Base-by-base conservation (phyloP, 306 rosid genomes). In the Parietaria judaica region DNA sequence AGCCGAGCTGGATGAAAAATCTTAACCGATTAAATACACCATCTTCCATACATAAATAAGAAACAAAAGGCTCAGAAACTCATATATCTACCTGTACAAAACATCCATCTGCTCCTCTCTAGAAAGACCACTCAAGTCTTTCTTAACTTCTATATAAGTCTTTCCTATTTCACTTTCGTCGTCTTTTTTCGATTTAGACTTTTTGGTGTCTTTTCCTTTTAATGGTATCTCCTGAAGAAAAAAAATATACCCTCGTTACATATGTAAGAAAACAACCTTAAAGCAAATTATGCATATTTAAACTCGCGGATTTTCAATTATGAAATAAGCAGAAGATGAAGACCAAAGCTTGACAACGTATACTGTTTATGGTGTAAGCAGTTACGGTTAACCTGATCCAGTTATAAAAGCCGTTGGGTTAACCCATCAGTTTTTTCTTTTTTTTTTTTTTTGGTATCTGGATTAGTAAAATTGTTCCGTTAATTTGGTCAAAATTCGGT, bases 101-200 rank as follows among this genome's bases (percentile, higher is more conserved):
- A 79, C 58, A 63, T 82, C 77, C 86, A 85, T 72, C 71, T 82
- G 80, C 75, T 91, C 87, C 80, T 91, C 92, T 76, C 76, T 85
- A 61, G 96, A 81, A 38, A 87, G 38, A 58, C 91, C 77, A 80
- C 70, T 80, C 73, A 91, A 76, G 65, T 91, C 91, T 76, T 80
- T 80, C 72, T 86, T 81, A 57, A 73, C 79, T 68, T 72, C 79
- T 48, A 68, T 76, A 70, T 68, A 69, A 60, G 67, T 50, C 54
- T 66, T 56, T 68, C 67, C 74, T 65, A 49, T 63, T 51, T 81
- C 83, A 60, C 75, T 78, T 11, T 58, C 10, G 17, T 51, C 51
- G 46, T 71, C 77, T 34, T 70, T 54, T 71, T 55, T 48, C 46
- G 16, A 44, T 14, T 48, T 49, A 61, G 65, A 15, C 16, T 75